Evolutionary conservation across 2,329 filamentous ascomycete species (phyloP).

Genomic region (Aspergillus calidoustus): DNA sequence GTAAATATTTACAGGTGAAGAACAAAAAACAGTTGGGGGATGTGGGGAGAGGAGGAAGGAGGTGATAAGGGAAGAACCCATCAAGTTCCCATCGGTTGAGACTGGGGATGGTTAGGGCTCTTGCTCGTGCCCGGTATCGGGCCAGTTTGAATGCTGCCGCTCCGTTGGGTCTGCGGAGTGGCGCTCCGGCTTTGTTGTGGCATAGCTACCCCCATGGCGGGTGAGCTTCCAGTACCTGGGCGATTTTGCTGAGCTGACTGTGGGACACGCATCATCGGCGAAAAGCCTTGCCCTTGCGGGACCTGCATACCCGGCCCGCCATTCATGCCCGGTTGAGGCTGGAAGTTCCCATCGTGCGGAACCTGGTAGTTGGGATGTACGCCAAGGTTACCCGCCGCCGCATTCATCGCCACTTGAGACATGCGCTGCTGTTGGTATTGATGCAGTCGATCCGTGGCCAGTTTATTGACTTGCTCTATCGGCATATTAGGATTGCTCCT

Average conservation of each 20-base stretch:
- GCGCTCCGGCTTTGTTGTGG: constrained; percentile 49
- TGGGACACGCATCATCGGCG: constrained; percentile 58
- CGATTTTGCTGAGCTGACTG: constrained; percentile 51
- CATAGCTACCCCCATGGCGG: constrained; percentile 50
- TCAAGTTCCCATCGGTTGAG: constrained; percentile 46
- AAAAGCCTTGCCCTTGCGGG: constrained; percentile 55
- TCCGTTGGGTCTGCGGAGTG: constrained; percentile 53
- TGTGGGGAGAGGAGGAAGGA: not conserved
- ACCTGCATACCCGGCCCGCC: constrained; percentile 47
- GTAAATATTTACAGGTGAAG: constrained; percentile 41
- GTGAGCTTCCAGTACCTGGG: constrained; percentile 44
- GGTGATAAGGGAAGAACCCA: not conserved
- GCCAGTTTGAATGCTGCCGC: constrained; percentile 48
- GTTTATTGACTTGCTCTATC: constrained; percentile 58
- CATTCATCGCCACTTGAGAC: constrained; percentile 58
- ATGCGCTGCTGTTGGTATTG: constrained; percentile 53
- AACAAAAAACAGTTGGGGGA: constrained; percentile 9
- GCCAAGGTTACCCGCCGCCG: constrained; percentile 53
- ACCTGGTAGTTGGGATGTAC: constrained; percentile 48
- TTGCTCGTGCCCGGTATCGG: constrained; percentile 42
- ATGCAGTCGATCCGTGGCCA: constrained; percentile 57
- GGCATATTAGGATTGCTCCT: constrained; percentile 56
- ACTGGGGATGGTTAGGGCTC: constrained; percentile 48
- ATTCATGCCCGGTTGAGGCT: constrained; percentile 40
- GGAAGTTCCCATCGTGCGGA: constrained; percentile 44